Base-by-base conservation (phyloP, 495 filamentous ascomycete genomes). In the Trichoderma gamsii region DNA sequence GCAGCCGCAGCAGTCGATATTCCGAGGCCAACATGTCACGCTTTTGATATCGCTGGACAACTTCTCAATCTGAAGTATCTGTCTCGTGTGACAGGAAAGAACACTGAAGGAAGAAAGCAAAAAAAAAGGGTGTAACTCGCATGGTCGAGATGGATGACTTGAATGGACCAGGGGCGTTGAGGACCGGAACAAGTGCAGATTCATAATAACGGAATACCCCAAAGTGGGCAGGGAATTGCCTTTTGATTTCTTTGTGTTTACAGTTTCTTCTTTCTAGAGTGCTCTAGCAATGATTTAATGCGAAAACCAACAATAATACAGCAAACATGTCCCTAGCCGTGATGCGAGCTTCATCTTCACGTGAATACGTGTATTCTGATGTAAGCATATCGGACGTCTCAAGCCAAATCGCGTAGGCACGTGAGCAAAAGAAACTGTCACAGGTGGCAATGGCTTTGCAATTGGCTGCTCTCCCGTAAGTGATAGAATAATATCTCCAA, bases 11-110 rank as follows among this genome's bases (percentile, higher is more conserved):
- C 49, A 77, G 72, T 66, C 73, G 72, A 29, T 86, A 86, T 70
- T 82, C 80, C 71, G 80, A 75, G 65, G 82, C 81, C n/a, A 81
- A 78, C 43, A 77, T 79, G 74, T 68, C 70, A 27, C 72, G 70
- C 23, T 78, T 78, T 64, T 75, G 65, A 76, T 41, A 76, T 41
- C 35, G 59, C 66, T 32, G 0, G 49, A 11, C 8, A 11, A 25
- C 7, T 1, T 5, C 23, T 1, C 23, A 29, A 9, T 38, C 23
- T 29, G 7, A 25, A 12, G 9, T 16, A 9, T 21, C 16, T 52
- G 15, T 4, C 16, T 52, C 49, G 2, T 52, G 7, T 5, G 21
- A 52, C 8, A 23, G n/a, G 5, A 18, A 18, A 51, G n/a, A 51
- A 51, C 16, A 18, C 1, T 29, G 32, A 61, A 32, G 27, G 0